These are phyloP conservation scores for Dendrobium nobile DNA, from an alignment of 106 monocot species.

Conservation along the genomic window DNA sequence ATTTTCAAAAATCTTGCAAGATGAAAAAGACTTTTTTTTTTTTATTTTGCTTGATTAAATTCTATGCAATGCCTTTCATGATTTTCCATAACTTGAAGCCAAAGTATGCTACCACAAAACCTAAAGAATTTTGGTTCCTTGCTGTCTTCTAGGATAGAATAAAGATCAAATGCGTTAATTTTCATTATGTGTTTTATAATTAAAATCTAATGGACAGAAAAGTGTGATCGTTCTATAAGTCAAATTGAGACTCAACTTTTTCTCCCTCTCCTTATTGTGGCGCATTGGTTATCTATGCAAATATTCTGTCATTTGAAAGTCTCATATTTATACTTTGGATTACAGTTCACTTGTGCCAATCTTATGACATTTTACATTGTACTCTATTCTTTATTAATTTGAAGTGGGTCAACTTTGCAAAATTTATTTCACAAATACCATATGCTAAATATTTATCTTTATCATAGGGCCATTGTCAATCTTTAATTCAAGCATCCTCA, in stretches of 20 bases:
- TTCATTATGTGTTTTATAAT: too few relatives aligned
- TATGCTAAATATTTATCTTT: neutral
- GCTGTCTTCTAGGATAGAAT: too few relatives aligned
- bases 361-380: neutral
- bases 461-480: constrained; percentile 53
- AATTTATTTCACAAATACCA: neutral
- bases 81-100: too few relatives aligned
- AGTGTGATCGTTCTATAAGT: neutral
- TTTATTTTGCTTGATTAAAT: too few relatives aligned
- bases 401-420: neutral
- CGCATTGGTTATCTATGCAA: neutral
- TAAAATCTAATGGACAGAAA: neutral
- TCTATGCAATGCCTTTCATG: too few relatives aligned
- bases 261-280: neutral
- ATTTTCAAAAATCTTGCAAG: too few relatives aligned
- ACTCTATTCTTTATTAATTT: neutral
- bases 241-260: neutral
- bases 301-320: neutral
- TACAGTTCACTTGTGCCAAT: neutral
- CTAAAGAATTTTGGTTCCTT: too few relatives aligned
- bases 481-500: constrained; percentile 70
- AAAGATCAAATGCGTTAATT: too few relatives aligned
- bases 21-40: too few relatives aligned
- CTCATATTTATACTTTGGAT: neutral
- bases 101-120: too few relatives aligned